Evolutionary conservation across 768 basidiomycete species (phyloP), one percentile per base, ranked within the genome.

Genomic region (Boletus reticulatus): DNA sequence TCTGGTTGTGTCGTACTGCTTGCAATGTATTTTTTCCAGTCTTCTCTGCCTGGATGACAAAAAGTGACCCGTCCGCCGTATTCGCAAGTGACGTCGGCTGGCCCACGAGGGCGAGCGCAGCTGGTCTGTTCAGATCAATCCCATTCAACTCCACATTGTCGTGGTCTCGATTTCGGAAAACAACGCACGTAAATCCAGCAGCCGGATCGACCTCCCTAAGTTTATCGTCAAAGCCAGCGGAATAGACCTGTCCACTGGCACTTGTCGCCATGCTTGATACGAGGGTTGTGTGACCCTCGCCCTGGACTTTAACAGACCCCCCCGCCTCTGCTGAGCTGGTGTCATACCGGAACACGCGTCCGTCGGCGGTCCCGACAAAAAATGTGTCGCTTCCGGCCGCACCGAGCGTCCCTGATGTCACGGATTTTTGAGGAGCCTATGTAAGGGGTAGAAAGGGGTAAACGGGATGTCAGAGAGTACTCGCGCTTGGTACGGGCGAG

Each of bases 141-240:
- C 29, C 16, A 55, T 39, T 16, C 48, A 11, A 20, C 14, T 6
- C 34, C 34, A 36, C 43, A 19, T 11, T 2, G 6, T 34, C 17
- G 12, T 6, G 17, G 22, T 27, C 3, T 13, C 6, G 16, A 20
- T 27, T 53, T 38, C 3, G 16, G 22, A 67, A 70, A 20, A 71
- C 1, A 20, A 64, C 67, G 31, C 44, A 67, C 67, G 66, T 67
- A 53, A 55, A 71, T 19, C 73, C 73, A 34, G 39, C 22, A 3
- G 39, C 66, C 62, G 24, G 69, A 12, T 78, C 79, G 43, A 93
- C 82, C 64, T 92, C 90, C 43, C 86, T 78, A 4, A 93, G 74
- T 32, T 69, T 76, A 66, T 97, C 95, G 58, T 97, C 95, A 65
- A 83, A 94, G 13, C 90, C 94, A 16, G 84, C 73, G 20, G 88